These are phyloP conservation scores for Gossypium stocksii DNA, from an alignment of 345 rosid species.

Conservation along the genomic window DNA sequence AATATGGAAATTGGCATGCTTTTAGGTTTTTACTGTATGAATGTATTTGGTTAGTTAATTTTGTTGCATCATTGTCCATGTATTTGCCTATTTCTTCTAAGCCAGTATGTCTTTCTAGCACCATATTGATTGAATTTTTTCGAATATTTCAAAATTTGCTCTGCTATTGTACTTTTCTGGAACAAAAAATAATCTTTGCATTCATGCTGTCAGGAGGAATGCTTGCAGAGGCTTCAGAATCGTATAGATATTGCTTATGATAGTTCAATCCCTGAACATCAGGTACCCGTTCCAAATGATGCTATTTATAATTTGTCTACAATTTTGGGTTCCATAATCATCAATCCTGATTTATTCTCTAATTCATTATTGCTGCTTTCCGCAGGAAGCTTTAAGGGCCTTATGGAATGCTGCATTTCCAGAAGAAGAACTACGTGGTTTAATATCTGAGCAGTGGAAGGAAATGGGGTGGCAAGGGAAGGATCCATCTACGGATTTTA, in stretches of 20 bases:
- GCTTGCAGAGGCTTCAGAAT: conserved; percentile 74
- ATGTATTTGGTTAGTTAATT: neutral
- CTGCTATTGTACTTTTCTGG: neutral
- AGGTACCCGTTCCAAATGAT: conserved; percentile 36
- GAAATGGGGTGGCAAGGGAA: conserved; percentile 99
- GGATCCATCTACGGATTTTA: conserved; percentile 99
- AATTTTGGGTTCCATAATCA: neutral
- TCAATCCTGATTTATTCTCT: conserved; percentile 5
- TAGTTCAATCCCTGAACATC: conserved; percentile 74
- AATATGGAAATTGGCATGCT: neutral
- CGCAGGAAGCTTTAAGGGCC: conserved; percentile 80
- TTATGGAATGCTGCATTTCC: conserved; percentile 93
- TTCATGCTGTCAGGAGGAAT: conserved; percentile 65
- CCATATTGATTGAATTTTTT: neutral
- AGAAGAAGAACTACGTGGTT: conserved; percentile 74
- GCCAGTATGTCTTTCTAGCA: neutral
- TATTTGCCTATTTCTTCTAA: neutral
- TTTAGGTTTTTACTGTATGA: neutral
- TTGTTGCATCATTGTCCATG: neutral
- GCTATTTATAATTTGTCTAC: neutral
- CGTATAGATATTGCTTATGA: conserved; percentile 91
- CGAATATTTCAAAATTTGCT: neutral
- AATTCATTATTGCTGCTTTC: conserved; percentile 21
- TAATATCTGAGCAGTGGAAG: conserved; percentile 99
- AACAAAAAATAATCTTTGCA: neutral